Evolutionary conservation across 2,329 filamentous ascomycete species (phyloP), one percentile per base, ranked within the genome.

Genomic region (Truncatella angustata): DNA sequence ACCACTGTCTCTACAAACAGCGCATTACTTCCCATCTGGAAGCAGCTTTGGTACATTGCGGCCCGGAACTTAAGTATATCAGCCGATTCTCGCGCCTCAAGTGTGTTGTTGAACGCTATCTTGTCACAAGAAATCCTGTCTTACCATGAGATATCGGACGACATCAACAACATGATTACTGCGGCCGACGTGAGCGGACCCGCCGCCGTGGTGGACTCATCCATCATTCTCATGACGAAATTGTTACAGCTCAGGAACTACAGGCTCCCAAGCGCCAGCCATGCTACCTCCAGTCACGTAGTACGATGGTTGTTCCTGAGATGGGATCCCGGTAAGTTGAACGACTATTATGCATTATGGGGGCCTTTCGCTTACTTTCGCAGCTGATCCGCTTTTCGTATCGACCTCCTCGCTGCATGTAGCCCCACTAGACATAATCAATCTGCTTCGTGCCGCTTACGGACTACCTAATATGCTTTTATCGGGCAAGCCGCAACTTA

Each of bases 171-270:
- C 50, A 87, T 96, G 53, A 77, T 95, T 10, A 82, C 84, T 4
- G 87, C 87, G 20, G 85, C 90, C 42, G 92, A 95, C 61, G 77
- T 93, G 32, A 93, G 87, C 64, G 92, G 92, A 0, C 93, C 94
- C 6, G 84, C 85, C 1, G 67, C 85, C 18, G 73, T 96, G 16
- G 86, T 86, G n/a, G 94, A 97, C 66, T 85, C 91, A 1, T 88
- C 90, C 3, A 74, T 93, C 16, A 74, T 79, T 2, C 68, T 99
- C 36, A 90, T 96, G 82, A 75, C 80, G 14, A 80, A 81, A 50
- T 68, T 95, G 37, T 74, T 94, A 32, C 79, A 85, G 51, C 73
- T 84, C 36, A 82, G 84, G 49, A 85, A 87, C 58, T 78, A 81
- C 24, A 80, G 86, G 60, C 83, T 87, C 40, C 87, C 90, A 2